A percentile compares a stretch with the other conserved stretches of the same genome.
These are phyloP conservation scores for Ulvella scutata DNA, from an alignment of 139 green algal species.

Conservation along the genomic window DNA sequence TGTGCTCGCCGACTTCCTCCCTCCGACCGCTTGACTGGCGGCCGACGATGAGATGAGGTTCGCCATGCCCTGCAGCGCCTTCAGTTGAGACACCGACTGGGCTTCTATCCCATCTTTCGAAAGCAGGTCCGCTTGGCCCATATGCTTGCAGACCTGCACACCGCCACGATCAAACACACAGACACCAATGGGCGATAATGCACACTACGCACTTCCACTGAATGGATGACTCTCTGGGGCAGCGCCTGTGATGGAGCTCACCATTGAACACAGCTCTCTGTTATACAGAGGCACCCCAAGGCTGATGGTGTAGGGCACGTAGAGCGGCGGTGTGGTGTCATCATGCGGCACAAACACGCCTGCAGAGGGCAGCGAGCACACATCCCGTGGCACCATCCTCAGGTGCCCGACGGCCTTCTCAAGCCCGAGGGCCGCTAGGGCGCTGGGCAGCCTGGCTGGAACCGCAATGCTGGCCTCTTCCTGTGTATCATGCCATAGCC, in stretches of 20 bases:
- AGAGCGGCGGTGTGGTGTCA: too few species aligned
- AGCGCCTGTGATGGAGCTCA: neutral
- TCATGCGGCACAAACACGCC: neutral
- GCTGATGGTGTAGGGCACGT: neutral
- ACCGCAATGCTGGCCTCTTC: neutral
- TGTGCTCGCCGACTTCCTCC: neutral
- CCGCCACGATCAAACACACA: neutral
- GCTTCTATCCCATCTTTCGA: neutral
- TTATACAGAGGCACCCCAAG: neutral
- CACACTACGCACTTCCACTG: too few species aligned
- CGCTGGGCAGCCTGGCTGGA: neutral
- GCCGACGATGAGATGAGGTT: neutral
- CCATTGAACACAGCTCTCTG: neutral
- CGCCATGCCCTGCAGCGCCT: neutral
- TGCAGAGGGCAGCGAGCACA: neutral
- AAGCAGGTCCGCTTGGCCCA: neutral
- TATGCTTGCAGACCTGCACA: neutral
- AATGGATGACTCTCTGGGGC: too few species aligned
- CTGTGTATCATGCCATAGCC: neutral
- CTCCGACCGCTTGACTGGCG: neutral
- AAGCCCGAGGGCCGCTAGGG: neutral
- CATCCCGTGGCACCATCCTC: neutral
- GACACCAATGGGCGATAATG: neutral
- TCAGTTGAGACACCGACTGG: neutral
- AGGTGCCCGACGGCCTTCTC: neutral